These are phyloP conservation scores for Populus euphratica DNA, from an alignment of 345 rosid species.

Conservation along the genomic window DNA sequence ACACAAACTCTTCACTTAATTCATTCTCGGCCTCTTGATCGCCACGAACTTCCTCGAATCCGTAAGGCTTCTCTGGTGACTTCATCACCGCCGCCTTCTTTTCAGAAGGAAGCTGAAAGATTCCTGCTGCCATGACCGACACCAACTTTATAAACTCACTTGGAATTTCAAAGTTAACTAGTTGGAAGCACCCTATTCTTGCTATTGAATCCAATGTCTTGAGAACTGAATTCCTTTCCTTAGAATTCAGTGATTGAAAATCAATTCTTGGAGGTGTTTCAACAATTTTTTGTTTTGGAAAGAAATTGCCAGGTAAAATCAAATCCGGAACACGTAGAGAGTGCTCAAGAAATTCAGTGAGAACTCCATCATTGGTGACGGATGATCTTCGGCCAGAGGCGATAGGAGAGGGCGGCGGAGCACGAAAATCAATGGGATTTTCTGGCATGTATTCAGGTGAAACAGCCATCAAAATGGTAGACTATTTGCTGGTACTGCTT, in stretches of 20 bases:
- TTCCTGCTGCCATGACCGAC: constrained; percentile 39
- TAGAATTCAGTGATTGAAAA: constrained; percentile 32
- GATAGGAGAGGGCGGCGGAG: constrained; percentile 86
- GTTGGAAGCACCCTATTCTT: constrained; percentile 75
- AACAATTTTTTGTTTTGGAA: constrained; percentile 63
- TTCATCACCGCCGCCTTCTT: constrained; percentile 31
- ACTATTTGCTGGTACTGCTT: background rate
- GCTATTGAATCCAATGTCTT: constrained; percentile 48
- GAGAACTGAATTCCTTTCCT: constrained; percentile 26
- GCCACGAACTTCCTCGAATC: constrained; percentile 52
- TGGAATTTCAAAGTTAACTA: constrained; percentile 62
- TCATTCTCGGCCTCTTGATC: constrained; percentile 44
- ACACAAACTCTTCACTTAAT: constrained; percentile 55
- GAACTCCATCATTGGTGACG: constrained; percentile 68
- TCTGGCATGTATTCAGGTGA: constrained; percentile 49
- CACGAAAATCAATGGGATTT: constrained; percentile 64
- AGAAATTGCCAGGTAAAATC: constrained; percentile 67
- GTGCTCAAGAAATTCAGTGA: constrained; percentile 68
- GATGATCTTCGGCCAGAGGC: constrained; percentile 71
- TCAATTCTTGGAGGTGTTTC: constrained; percentile 61
- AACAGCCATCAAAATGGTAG: constrained; percentile 23
- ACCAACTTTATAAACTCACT: constrained; percentile 31
- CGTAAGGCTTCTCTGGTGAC: constrained; percentile 46
- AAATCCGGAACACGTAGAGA: constrained; percentile 77
- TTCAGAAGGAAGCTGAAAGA: constrained; percentile 43